Evolutionary conservation across 139 green algal species (phyloP).

Genomic region (Zygnema circumcarinatum): DNA sequence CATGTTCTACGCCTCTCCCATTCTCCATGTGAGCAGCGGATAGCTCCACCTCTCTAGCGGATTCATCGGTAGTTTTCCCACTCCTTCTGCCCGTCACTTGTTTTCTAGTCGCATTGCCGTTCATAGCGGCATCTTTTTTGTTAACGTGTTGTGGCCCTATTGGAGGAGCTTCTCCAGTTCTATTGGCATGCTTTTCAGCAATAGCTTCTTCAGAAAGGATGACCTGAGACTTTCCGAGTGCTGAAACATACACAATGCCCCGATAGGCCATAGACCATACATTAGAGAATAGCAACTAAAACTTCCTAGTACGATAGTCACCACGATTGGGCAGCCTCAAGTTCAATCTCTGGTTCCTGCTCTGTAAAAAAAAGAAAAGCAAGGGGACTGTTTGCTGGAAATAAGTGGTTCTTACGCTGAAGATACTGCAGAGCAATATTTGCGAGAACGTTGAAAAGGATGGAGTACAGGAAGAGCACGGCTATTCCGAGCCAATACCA

Average conservation of each 20-base stretch:
- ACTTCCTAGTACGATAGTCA: too few species aligned
- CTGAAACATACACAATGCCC: conserved; percentile 24
- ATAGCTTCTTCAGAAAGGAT: conserved; percentile 20
- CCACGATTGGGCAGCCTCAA: too few species aligned
- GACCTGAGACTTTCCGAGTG: conserved; percentile 9
- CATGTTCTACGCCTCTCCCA: not conserved
- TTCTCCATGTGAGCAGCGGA: not conserved
- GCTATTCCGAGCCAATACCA: conserved; percentile 39
- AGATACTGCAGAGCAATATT: conserved; percentile 30
- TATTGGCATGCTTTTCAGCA: conserved; percentile 20
- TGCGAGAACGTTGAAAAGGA: conserved; percentile 49
- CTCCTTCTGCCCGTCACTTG: not conserved
- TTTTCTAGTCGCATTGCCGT: not conserved
- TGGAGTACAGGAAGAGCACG: conserved; percentile 1
- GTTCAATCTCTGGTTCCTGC: too few species aligned
- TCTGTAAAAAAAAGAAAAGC: too few species aligned
- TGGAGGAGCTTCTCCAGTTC: conserved; percentile 1
- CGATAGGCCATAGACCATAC: not conserved
- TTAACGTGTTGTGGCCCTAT: not conserved
- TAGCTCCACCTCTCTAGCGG: not conserved
- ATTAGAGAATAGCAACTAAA: too few species aligned
- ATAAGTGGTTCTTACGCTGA: conserved; percentile 1
- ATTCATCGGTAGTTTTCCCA: not conserved
- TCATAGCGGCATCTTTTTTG: not conserved
- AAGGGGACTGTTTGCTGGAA: too few species aligned